Percentiles rank a stretch among this genome's conserved stretches.
Evolutionary conservation across 305 asterid species (phyloP).

Genomic region (Fraxinus baroniana): DNA sequence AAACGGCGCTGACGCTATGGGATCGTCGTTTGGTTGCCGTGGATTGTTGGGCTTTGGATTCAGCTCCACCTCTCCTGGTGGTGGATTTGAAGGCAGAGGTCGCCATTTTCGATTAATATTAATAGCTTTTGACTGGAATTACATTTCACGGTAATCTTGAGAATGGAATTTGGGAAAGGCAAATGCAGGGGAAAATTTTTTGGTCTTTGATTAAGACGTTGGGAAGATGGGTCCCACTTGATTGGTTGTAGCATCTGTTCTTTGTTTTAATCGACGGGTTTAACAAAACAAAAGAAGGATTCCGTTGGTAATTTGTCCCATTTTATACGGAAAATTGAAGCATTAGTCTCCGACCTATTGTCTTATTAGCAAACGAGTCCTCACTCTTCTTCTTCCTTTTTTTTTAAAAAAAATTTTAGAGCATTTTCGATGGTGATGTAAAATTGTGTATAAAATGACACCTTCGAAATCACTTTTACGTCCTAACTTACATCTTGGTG

Average conservation of each 20-base stretch:
- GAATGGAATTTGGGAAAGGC: not conserved
- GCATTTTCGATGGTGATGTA: not conserved
- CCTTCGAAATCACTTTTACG: too few species aligned
- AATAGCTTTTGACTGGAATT: not conserved
- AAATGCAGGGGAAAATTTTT: not conserved
- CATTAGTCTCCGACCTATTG: not conserved
- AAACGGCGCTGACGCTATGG: conserved; percentile 65
- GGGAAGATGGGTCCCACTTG: not conserved
- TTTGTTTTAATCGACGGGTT: not conserved
- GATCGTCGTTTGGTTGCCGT: conserved; percentile 47
- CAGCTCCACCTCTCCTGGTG: conserved; percentile 54
- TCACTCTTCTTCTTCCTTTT: not conserved
- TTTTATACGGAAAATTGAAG: not conserved
- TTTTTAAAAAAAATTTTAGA: not conserved
- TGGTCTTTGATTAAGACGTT: not conserved
- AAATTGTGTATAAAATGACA: not conserved
- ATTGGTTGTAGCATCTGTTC: not conserved
- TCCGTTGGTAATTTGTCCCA: not conserved
- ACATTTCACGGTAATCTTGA: not conserved
- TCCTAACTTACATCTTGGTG: not conserved
- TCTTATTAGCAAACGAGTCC: not conserved
- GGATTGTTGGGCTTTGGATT: conserved; percentile 40
- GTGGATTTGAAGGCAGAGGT: conserved; percentile 72
- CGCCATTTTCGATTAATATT: conserved; percentile 36
- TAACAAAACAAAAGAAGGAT: not conserved